Evolutionary conservation across 2,329 filamentous ascomycete species (phyloP), one percentile per base, ranked within the genome.

Genomic region (Drechslera avenae): DNA sequence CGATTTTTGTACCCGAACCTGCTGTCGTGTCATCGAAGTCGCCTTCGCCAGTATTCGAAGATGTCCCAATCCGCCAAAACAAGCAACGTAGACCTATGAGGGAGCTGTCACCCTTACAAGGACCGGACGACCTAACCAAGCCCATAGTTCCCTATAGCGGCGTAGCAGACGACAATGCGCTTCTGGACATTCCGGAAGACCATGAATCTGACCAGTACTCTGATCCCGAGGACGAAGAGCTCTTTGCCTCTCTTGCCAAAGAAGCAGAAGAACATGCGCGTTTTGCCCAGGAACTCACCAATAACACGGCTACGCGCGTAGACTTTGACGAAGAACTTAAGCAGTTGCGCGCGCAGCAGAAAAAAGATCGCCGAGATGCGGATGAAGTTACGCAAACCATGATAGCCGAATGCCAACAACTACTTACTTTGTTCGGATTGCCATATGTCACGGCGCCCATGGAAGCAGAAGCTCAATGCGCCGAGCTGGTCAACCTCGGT

Each of bases 381-480:
- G 95, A 99, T 65, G 94, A 99, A 73, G 93, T 99, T 3, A 96
- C 92, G 0, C 90, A 96, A 60, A 88, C 93, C 60, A 99, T 99
- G 94, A 86, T 97, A 33, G 85, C 87, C 1, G 95, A 99, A 74
- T 97, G 94, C 58, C 94, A 99, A 70, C 88, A 94, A 37, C 82
- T 99, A 0, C 83, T 99, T 16, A 83, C 86, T 4, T 83, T 97
- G 7, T 99, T 99, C 72, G 94, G 94, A 0, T 84, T 99, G 9
- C 94, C 94, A 0, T 99, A 99, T 68, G 88, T 99, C 62, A 99
- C 93, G 0, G 94, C 94, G 0, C 95, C 95, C 0, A 97, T 97
- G 94, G 94, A 99, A 81, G 94, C 94, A 0, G 94, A 99, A 79
- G 94, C 94, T 0, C 94, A 99, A 72, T 99, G 94, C 67, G 94